A percentile compares a stretch with the other conserved stretches of the same genome.
Evolutionary conservation across 768 basidiomycete species (phyloP).

Genomic region (Aureoboletus auriporus): DNA sequence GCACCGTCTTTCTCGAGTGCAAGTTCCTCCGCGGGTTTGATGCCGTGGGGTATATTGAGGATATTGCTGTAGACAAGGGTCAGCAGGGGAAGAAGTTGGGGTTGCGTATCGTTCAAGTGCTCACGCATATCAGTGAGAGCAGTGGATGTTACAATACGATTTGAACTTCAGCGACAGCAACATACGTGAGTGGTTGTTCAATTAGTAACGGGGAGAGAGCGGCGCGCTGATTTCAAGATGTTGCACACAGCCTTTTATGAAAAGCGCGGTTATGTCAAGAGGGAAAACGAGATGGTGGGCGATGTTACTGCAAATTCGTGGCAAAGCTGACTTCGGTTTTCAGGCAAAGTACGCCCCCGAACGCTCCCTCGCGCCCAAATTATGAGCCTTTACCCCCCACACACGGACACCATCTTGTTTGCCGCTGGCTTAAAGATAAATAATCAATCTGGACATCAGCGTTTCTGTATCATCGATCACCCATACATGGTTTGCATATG

Average conservation of each 20-base stretch:
- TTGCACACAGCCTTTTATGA: conserved; percentile 79
- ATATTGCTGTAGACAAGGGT: conserved; percentile 86
- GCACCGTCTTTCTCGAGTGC: conserved; percentile 84
- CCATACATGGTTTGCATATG: no score
- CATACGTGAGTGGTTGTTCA: conserved; percentile 62
- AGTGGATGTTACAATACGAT: conserved; percentile 95
- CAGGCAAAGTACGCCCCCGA: conserved; percentile 61
- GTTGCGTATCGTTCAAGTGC: conserved; percentile 77
- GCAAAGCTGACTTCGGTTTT: conserved; percentile 4
- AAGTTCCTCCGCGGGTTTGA: conserved; percentile 91
- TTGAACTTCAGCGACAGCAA: conserved; percentile 91
- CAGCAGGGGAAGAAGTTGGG: conserved; percentile 94
- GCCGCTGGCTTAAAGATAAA: background rate
- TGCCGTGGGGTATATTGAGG: conserved; percentile 93
- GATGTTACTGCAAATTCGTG: background rate
- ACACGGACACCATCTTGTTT: conserved; percentile 8
- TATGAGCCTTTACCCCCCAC: conserved; percentile 12
- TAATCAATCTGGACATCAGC: conserved; percentile 10
- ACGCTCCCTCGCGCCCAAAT: conserved; percentile 15
- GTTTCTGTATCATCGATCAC: conserved; percentile 15
- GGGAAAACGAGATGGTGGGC: conserved; percentile 89
- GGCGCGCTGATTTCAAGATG: conserved; percentile 8
- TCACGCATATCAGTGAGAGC: conserved; percentile 79
- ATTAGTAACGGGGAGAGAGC: background rate
- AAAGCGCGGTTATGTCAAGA: conserved; percentile 90